Evolutionary conservation across 768 basidiomycete species (phyloP).

Genomic region (Kwoniella dendrophila): DNA sequence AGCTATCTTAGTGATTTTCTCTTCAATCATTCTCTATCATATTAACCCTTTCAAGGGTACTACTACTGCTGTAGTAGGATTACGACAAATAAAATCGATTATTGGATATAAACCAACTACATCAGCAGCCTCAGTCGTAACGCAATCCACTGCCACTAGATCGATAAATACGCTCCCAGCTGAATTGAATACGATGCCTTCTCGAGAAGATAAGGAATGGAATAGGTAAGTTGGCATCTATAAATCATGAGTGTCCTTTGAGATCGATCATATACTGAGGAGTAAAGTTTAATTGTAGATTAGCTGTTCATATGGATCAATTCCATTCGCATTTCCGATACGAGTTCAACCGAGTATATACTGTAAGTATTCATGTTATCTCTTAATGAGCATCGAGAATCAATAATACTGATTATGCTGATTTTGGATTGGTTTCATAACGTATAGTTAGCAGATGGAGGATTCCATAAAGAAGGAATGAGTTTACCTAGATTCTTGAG

Average conservation of each 20-base stretch:
- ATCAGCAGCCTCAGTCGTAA: neutral
- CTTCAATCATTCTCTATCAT: neutral
- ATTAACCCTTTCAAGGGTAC: neutral
- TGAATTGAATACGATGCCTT: conserved; percentile 14
- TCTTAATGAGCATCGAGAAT: too few species aligned
- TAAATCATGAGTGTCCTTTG: neutral
- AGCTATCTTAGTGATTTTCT: neutral
- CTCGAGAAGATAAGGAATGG: conserved; percentile 27
- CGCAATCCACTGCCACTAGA: neutral
- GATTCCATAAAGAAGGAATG: conserved; percentile 48
- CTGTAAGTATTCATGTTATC: conserved; percentile 27
- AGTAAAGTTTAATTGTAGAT: conserved; percentile 12
- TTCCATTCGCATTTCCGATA: conserved; percentile 51
- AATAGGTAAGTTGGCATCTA: conserved; percentile 14
- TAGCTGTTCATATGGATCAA: conserved; percentile 47
- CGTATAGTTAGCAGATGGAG: conserved; percentile 45
- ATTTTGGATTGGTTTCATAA: neutral
- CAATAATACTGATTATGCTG: neutral
- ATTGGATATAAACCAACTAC: neutral
- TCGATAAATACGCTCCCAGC: neutral
- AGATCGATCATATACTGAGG: neutral
- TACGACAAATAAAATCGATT: neutral
- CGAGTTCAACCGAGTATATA: conserved; percentile 47
- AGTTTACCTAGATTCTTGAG: conserved; percentile 42
- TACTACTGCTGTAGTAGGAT: neutral